These are phyloP conservation scores for Camelina laxa DNA, from an alignment of 345 rosid species.

Conservation along the genomic window DNA sequence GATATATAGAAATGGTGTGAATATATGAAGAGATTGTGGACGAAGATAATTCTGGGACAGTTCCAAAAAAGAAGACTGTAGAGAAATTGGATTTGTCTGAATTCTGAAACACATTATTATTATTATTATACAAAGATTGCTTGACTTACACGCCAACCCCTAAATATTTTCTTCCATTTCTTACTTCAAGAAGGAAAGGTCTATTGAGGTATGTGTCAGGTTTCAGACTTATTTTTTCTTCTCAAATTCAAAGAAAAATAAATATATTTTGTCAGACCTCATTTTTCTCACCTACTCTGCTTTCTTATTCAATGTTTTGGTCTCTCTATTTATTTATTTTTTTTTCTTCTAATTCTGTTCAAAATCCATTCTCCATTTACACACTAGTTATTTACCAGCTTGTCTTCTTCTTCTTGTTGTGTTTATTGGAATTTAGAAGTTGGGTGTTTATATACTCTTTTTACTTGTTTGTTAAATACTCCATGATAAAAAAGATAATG, in stretches of 20 bases:
- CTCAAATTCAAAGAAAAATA: background rate
- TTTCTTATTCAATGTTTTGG: conserved; percentile 34
- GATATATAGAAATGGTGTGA: conserved; percentile 17
- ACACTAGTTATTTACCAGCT: background rate
- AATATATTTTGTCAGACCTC: conserved; percentile 5
- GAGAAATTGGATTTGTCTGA: conserved; percentile 36
- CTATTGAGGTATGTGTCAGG: conserved; percentile 47
- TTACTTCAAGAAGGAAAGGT: conserved; percentile 46
- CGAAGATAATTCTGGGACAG: conserved; percentile 41
- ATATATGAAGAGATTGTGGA: conserved; percentile 29
- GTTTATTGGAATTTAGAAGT: conserved; percentile 3
- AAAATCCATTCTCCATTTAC: conserved; percentile 13
- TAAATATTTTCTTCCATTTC: conserved; percentile 36
- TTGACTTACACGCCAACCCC: conserved; percentile 46
- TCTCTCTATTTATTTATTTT: background rate
- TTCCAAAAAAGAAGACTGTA: conserved; percentile 42
- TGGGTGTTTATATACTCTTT: background rate
- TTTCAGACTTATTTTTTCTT: conserved; percentile 45
- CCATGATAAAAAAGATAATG: background rate
- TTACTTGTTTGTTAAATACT: background rate
- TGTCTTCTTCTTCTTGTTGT: conserved; percentile 36
- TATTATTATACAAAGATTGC: conserved; percentile 27
- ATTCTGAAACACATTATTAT: conserved; percentile 34
- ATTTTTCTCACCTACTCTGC: conserved; percentile 42
- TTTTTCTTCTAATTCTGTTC: background rate